Percentiles rank a stretch among this genome's conserved stretches.
Conservation (phyloP, 1,284 basidiomycete species). For the Boletus mariae region DNA sequence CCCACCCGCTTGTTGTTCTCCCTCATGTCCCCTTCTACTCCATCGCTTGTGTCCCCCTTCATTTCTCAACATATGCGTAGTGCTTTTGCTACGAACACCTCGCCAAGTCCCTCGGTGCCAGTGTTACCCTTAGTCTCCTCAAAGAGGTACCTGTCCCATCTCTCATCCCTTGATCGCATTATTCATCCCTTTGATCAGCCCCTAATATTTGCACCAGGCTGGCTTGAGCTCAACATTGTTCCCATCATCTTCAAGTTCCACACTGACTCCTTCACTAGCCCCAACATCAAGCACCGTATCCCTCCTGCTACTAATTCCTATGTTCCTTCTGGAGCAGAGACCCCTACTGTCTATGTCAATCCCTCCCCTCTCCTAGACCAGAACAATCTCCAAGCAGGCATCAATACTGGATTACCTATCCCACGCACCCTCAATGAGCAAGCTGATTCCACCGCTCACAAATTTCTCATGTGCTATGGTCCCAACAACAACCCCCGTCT, state of each 20-base stretch:
- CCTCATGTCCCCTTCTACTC: too few relatives aligned
- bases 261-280: slow-evolving; percentile 68
- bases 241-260: slow-evolving; percentile 80
- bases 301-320: slow-evolving; percentile 72
- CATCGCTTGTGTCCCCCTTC: too few relatives aligned
- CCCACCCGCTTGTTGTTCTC: too few relatives aligned
- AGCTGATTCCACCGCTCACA: too few relatives aligned
- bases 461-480: too few relatives aligned
- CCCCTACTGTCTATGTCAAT: slow-evolving; percentile 64
- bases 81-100: too few relatives aligned
- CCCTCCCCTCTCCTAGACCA: slow-evolving; percentile 42
- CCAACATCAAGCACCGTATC: slow-evolving; percentile 74
- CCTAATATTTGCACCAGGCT: slow-evolving; percentile 75
- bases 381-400: slow-evolving; percentile 28
- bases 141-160: too few relatives aligned
- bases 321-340: slow-evolving; percentile 68
- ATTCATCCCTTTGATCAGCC: slow-evolving; percentile 34
- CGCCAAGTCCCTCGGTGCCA: too few relatives aligned
- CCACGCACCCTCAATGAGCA: too few relatives aligned
- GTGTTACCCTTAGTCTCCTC: too few relatives aligned
- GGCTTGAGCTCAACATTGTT: slow-evolving; percentile 73
- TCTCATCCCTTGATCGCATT: background rate
- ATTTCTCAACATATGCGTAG: background rate
- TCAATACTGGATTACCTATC: too few relatives aligned
- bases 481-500: too few relatives aligned